Base-by-base conservation (phyloP, 208 protist species). In the Leishmania gerbilli region DNA sequence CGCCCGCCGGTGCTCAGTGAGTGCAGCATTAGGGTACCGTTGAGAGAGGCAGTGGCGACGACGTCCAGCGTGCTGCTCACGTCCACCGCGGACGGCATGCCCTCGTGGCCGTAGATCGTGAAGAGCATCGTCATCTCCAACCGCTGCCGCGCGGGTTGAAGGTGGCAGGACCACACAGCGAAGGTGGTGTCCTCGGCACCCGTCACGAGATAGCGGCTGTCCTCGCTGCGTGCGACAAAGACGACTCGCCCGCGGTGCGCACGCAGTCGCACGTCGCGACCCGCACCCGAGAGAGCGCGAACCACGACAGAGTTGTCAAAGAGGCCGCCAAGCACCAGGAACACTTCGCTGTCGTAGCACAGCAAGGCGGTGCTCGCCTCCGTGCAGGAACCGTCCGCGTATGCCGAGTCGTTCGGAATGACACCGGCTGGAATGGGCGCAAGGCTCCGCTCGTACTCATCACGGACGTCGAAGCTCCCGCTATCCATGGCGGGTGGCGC, bases 151-250 rank as follows among this genome's bases (percentile, higher is more conserved):
- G 81, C 75, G 7, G 78, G 79, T 45, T 90, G 76, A 40, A 91
- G 58, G 49, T 88, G 83, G 80, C 92, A 96, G 37, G 78, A 85
- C 95, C 95, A 98, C 27, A 98, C 90, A 76, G 95, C 89, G 80
- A 97, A 97, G 17, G 95, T 98, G 0, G 96, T 98, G 83, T 98
- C 96, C 89, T 95, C 90, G 15, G 91, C 85, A 9, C 95, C 95
- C 9, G 90, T 97, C 40, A 98, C 93, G 69, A 98, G 79, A 85
- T 92, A 96, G 65, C 84, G 84, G 71, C 91, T 94, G 81, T 97
- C 94, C 19, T 78, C 74, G 67, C 89, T 96, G 64, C 87, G 82
- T 11, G 90, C 88, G 15, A 98, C 84, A 37, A 89, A 86, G 49
- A 89, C 81, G 42, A 98, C 93, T 27, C 90, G 92, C 27, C 90